phyloP scores from a whole-genome alignment of 2,329 filamentous ascomycete genomes.

The Exophiala lecanii-corni region DNA sequence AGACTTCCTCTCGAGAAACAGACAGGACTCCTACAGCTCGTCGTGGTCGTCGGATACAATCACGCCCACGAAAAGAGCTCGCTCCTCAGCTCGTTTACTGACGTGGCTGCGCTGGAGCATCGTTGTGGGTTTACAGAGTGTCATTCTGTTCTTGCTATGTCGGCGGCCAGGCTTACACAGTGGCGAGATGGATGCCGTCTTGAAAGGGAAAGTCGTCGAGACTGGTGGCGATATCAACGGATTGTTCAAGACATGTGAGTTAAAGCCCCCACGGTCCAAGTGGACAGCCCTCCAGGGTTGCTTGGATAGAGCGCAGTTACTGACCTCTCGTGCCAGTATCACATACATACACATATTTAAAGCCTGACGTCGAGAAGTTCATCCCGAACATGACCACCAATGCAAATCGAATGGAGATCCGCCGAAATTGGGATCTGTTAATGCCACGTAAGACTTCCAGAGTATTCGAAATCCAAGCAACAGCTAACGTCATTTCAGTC shows the following conservation, averaged over 20 bases:
- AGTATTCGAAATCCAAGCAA: too few species aligned
- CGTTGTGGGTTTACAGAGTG: conserved; percentile 27
- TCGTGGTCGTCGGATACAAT: conserved; percentile 2
- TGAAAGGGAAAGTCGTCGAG: conserved; percentile 21
- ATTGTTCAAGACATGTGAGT: conserved; percentile 30
- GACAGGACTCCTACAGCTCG: conserved; percentile 1
- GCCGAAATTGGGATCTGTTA: conserved; percentile 32
- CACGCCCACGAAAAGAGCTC: conserved; percentile 1
- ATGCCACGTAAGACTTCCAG: conserved; percentile 30
- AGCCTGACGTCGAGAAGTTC: conserved; percentile 29
- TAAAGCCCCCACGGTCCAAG: too few species aligned
- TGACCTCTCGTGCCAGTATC: too few species aligned
- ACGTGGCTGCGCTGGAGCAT: conserved; percentile 29
- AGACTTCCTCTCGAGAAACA: too few species aligned
- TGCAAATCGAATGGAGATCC: conserved; percentile 29
- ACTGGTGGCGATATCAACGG: conserved; percentile 34
- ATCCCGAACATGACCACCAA: conserved; percentile 32
- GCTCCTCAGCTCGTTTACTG: conserved; percentile 12
- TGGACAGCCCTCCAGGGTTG: too few species aligned
- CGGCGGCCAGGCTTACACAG: conserved; percentile 11
- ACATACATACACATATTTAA: conserved; percentile 30
- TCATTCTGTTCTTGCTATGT: conserved; percentile 29
- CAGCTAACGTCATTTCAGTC: conserved; percentile 11
- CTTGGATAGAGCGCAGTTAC: too few species aligned
- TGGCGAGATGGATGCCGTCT: conserved; percentile 8